Conservation (phyloP, 2,329 filamentous ascomycete species). For the Tolypocladium sp. region DNA sequence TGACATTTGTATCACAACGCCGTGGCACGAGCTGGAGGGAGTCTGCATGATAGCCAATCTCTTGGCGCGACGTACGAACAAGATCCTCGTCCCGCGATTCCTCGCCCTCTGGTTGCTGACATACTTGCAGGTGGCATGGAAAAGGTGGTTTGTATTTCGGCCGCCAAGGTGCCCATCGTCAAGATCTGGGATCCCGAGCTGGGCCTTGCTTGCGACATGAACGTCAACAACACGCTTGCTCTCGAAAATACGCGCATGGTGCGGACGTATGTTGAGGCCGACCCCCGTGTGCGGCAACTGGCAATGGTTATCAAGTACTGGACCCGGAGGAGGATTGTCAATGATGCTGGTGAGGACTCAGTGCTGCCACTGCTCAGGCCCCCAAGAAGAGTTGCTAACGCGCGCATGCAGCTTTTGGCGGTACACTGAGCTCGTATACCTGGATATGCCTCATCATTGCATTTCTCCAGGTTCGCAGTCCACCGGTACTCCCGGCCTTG, state of each 20-base stretch:
- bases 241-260: slow-evolving; percentile 98
- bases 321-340: slow-evolving; percentile 86
- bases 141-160: slow-evolving; percentile 87
- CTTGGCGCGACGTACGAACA: slow-evolving; percentile 67
- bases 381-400: slow-evolving; percentile 9
- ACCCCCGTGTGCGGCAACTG: slow-evolving; percentile 79
- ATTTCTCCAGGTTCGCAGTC: slow-evolving; percentile 80
- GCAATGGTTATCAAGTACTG: slow-evolving; percentile 98
- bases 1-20: slow-evolving; percentile 93
- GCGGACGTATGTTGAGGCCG: slow-evolving; percentile 89
- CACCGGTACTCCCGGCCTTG: slow-evolving; percentile 75
- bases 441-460: slow-evolving; percentile 99
- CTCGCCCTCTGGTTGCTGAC: slow-evolving; percentile 21
- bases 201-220: slow-evolving; percentile 88
- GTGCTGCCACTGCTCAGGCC: slow-evolving; percentile 5
- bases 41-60: slow-evolving; percentile 87
- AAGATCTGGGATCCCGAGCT: slow-evolving; percentile 98
- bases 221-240: slow-evolving; percentile 93
- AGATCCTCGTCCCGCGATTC: neutral
- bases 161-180: slow-evolving; percentile 94
- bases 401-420: slow-evolving; percentile 62
- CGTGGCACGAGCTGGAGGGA: slow-evolving; percentile 76
- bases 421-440: slow-evolving; percentile 93
- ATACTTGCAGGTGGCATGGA: slow-evolving; percentile 77
- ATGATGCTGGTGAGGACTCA: slow-evolving; percentile 73